These are phyloP conservation scores for Hypoxylon sp. DNA, from an alignment of 2,329 filamentous ascomycete genomes.

Conservation along the genomic window DNA sequence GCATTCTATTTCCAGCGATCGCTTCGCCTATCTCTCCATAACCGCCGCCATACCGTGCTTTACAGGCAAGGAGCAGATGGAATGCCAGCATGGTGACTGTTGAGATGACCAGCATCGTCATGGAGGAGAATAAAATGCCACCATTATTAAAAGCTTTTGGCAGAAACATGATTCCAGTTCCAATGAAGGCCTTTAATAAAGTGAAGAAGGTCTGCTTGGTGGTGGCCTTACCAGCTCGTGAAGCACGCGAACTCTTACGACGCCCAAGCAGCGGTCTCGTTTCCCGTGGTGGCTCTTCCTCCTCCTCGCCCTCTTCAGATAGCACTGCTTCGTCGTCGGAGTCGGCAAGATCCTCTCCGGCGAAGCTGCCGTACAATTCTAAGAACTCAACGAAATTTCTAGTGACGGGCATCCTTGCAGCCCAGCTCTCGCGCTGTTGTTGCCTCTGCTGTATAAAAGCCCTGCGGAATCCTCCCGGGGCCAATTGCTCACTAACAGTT, in stretches of 20 bases:
- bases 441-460: slow-evolving; percentile 60
- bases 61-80: slow-evolving; percentile 78
- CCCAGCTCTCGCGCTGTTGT: slow-evolving; percentile 56
- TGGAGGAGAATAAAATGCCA: slow-evolving; percentile 80
- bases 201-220: slow-evolving; percentile 84
- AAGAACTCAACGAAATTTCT: slow-evolving; percentile 82
- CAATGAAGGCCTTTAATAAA: slow-evolving; percentile 82
- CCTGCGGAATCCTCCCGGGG: slow-evolving; percentile 66
- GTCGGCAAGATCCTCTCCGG: slow-evolving; percentile 77
- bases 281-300: slow-evolving; percentile 62
- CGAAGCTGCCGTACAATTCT: slow-evolving; percentile 82
- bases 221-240: slow-evolving; percentile 72
- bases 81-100: slow-evolving; percentile 79
- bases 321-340: slow-evolving; percentile 72
- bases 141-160: slow-evolving; percentile 84
- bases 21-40: slow-evolving; percentile 81
- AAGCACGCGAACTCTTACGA: slow-evolving; percentile 65
- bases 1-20: slow-evolving; percentile 74
- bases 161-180: slow-evolving; percentile 86
- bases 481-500: slow-evolving; percentile 54
- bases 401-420: slow-evolving; percentile 70
- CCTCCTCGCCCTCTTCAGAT: slow-evolving; percentile 62
- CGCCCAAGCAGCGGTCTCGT: slow-evolving; percentile 72
- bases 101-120: slow-evolving; percentile 76
- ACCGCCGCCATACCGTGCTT: slow-evolving; percentile 74